Conservation (phyloP, 23 red algal genomes). For the Agarophyton chilense region DNA sequence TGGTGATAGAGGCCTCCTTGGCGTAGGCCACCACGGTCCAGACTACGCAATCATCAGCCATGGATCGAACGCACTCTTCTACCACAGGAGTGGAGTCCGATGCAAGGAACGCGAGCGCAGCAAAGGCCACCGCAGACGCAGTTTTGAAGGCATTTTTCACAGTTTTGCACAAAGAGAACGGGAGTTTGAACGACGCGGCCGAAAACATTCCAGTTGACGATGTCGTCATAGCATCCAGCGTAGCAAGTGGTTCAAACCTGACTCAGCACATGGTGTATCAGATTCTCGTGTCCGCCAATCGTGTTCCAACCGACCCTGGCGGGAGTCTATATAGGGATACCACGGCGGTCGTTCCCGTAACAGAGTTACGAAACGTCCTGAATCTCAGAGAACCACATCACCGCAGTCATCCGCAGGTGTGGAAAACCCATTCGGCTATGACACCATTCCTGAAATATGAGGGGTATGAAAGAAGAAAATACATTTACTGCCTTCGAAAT, state of each 20-base stretch:
- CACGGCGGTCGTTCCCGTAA: not conserved
- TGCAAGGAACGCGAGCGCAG: not conserved
- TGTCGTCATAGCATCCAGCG: not conserved
- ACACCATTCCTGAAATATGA: not conserved
- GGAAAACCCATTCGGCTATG: not conserved
- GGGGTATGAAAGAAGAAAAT: not conserved
- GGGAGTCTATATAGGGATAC: not conserved
- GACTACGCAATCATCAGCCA: too few species aligned
- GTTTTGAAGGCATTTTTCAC: not conserved
- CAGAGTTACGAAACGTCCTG: not conserved
- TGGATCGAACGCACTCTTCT: too few species aligned
- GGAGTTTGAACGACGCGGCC: not conserved
- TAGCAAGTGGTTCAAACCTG: constrained; percentile 3
- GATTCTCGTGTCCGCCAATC: not conserved
- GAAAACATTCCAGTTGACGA: not conserved
- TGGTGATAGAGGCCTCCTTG: too few species aligned
- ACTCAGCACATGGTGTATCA: constrained; percentile 8
- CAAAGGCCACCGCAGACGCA: not conserved
- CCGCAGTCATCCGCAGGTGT: constrained; percentile 8
- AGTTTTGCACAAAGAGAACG: not conserved
- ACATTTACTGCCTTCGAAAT: constrained; percentile 1
- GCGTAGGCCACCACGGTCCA: too few species aligned
- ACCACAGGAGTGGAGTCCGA: too few species aligned
- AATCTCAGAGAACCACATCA: constrained; percentile 12
- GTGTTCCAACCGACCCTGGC: constrained; percentile 6